A percentile compares a stretch with the other conserved stretches of the same genome.
Conservation (phyloP, 2,329 filamentous ascomycete genomes). For the Phyllosticta ampelicida region DNA sequence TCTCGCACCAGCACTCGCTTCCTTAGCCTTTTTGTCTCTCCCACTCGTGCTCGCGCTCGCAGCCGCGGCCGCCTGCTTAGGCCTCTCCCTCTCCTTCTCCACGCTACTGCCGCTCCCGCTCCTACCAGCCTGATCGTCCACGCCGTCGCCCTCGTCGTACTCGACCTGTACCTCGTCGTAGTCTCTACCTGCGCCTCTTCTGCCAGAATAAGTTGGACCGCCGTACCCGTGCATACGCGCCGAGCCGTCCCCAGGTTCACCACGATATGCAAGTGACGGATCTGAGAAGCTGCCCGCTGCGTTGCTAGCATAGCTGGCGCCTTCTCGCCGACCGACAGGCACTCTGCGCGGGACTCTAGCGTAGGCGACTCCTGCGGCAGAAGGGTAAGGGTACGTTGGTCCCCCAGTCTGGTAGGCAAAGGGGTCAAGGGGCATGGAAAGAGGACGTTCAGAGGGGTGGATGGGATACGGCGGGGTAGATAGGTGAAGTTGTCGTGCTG, state of each 20-base stretch:
- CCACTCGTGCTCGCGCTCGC: background rate
- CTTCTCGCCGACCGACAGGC: slow-evolving; percentile 18
- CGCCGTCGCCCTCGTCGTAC: background rate
- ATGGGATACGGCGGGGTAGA: slow-evolving; percentile 22
- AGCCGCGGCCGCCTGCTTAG: background rate
- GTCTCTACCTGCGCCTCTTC: background rate
- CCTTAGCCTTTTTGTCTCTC: background rate
- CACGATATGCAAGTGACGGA: background rate
- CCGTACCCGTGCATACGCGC: background rate
- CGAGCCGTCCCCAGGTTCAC: background rate
- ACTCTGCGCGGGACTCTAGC: slow-evolving; percentile 25
- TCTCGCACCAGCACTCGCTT: background rate
- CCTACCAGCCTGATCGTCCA: background rate
- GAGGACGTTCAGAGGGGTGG: slow-evolving; percentile 16
- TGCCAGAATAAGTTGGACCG: background rate
- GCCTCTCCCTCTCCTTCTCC: background rate
- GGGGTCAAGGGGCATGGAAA: slow-evolving; percentile 5
- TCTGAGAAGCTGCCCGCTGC: slow-evolving; percentile 3
- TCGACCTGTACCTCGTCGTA: slow-evolving; percentile 5
- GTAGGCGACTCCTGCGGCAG: slow-evolving; percentile 20
- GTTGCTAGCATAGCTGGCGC: background rate
- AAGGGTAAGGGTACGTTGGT: background rate
- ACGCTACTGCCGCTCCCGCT: slow-evolving; percentile 6
- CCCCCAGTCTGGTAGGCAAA: slow-evolving; percentile 2
- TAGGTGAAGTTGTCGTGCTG: slow-evolving; percentile 16